Evolutionary conservation across 768 basidiomycete genomes (phyloP).

Genomic region (Boletus speciosus): DNA sequence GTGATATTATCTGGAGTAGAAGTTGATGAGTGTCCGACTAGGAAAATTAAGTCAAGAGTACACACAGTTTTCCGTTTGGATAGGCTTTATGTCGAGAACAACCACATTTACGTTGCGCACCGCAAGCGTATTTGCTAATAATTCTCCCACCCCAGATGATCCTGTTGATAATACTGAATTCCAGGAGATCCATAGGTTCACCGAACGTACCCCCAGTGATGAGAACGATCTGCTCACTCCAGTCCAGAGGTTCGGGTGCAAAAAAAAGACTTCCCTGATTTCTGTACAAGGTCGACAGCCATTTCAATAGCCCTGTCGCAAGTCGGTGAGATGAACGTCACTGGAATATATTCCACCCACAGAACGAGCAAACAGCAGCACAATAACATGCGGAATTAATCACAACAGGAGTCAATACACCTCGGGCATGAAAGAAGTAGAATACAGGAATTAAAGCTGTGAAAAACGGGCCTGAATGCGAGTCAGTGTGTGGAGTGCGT

Average conservation of each 20-base stretch:
- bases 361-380: slow-evolving; percentile 56
- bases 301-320: slow-evolving; percentile 58
- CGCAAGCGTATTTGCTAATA: slow-evolving; percentile 84
- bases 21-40: not conserved
- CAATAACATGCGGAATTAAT: slow-evolving; percentile 53
- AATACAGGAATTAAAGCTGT: slow-evolving; percentile 75
- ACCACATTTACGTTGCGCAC: slow-evolving; percentile 78
- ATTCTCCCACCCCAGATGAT: slow-evolving; percentile 83
- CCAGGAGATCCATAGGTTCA: not conserved
- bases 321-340: not conserved
- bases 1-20: slow-evolving; percentile 61
- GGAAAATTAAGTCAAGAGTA: not conserved
- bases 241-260: slow-evolving; percentile 61
- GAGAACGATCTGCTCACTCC: slow-evolving; percentile 86
- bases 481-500: not conserved
- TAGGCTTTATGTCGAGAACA: slow-evolving; percentile 81
- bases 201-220: slow-evolving; percentile 79
- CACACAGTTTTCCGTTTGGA: slow-evolving; percentile 73
- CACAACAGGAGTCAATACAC: slow-evolving; percentile 49
- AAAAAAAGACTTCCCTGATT: slow-evolving; percentile 69
- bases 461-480: slow-evolving; percentile 74
- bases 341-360: slow-evolving; percentile 43
- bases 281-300: slow-evolving; percentile 69
- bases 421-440: slow-evolving; percentile 66
- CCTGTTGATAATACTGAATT: slow-evolving; percentile 42